Evolutionary conservation across 2,329 filamentous ascomycete species (phyloP).

Genomic region (Ophiognomonia clavigignenti-juglandacearum): DNA sequence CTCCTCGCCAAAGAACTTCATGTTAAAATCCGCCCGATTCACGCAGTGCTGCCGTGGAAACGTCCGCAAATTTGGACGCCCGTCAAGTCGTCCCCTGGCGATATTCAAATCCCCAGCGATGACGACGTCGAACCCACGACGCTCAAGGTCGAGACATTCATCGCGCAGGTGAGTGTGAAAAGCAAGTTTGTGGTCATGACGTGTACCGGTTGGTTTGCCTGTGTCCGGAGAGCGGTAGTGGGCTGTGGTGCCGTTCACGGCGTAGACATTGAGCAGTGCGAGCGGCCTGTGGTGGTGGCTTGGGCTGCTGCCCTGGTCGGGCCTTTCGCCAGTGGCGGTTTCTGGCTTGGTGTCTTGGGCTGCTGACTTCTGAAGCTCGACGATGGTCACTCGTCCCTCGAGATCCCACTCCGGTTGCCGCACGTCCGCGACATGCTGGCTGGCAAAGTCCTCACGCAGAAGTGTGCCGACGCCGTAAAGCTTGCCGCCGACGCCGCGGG

Average conservation of each 20-base stretch:
- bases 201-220: conserved; percentile 35
- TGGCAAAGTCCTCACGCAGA: conserved; percentile 37
- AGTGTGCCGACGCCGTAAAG: conserved; percentile 49
- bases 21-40: conserved; percentile 46
- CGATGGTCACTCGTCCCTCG: conserved; percentile 46
- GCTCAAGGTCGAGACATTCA: conserved; percentile 37
- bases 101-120: conserved; percentile 50
- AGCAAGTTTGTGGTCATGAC: conserved; percentile 45
- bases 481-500: conserved; percentile 42
- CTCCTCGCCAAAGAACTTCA: conserved; percentile 35
- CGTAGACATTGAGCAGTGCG: conserved; percentile 47
- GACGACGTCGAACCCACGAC: conserved; percentile 36
- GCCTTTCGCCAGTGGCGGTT: too few relatives aligned
- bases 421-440: conserved; percentile 23
- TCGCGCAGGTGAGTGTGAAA: conserved; percentile 41
- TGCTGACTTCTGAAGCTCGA: conserved; percentile 25
- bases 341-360: not conserved
- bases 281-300: conserved; percentile 22
- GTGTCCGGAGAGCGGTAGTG: conserved; percentile 39
- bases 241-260: conserved; percentile 46
- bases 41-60: conserved; percentile 40
- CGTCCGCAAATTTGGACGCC: conserved; percentile 40
- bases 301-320: not conserved
- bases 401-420: conserved; percentile 43
- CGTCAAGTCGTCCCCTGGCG: conserved; percentile 30